Evolutionary conservation across 1,284 basidiomycete species (phyloP).

Genomic region (Leccinum griseonigrum): DNA sequence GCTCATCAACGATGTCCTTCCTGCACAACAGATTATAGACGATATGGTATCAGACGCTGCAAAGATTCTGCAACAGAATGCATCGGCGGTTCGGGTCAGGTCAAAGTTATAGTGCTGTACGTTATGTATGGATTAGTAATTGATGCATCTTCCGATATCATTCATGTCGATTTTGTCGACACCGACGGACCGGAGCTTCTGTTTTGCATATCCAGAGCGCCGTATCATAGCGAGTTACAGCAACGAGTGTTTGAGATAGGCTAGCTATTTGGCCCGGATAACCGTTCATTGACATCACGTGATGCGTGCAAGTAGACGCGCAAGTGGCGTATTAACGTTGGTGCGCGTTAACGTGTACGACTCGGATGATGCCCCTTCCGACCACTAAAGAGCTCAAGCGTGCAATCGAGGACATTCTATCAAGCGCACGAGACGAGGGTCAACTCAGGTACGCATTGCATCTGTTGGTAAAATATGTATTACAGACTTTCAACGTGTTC

Average conservation of each 20-base stretch:
- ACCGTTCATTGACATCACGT: slow-evolving; percentile 7
- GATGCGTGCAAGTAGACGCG: background rate
- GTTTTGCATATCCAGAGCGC: background rate
- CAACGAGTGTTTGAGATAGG: background rate
- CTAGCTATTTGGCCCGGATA: too few relatives aligned
- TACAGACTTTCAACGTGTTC: background rate
- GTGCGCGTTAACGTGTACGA: background rate
- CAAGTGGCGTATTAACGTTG: background rate
- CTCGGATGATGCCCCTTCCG: slow-evolving; percentile 13
- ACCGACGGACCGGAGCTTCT: background rate
- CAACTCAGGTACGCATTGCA: slow-evolving; percentile 25
- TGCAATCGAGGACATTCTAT: slow-evolving; percentile 27
- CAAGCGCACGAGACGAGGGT: slow-evolving; percentile 25
- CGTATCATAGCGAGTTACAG: background rate
- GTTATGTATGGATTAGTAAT: background rate
- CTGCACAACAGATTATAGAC: slow-evolving; percentile 80
- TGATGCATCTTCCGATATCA: background rate
- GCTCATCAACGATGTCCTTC: slow-evolving; percentile 69
- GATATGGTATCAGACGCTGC: slow-evolving; percentile 76
- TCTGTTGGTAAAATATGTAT: background rate
- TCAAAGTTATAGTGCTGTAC: slow-evolving; percentile 37
- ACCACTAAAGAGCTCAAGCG: slow-evolving; percentile 18
- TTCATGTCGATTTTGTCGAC: background rate
- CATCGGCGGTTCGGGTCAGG: slow-evolving; percentile 38
- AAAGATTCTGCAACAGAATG: slow-evolving; percentile 40